These are phyloP conservation scores for Gyrodon lividus DNA, from an alignment of 768 basidiomycete genomes.

Conservation along the genomic window DNA sequence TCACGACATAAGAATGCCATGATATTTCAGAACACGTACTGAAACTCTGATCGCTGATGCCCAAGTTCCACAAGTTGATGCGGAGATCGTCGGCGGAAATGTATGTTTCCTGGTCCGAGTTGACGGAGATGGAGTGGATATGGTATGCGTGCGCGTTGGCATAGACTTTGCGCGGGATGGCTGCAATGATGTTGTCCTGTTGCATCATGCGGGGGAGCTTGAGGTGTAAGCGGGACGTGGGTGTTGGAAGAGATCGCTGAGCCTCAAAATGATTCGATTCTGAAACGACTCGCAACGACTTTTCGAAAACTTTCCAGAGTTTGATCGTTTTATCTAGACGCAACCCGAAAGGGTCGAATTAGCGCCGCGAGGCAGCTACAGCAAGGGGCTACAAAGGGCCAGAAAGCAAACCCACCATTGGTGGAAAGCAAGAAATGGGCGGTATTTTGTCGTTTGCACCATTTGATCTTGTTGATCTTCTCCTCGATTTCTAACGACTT, in stretches of 20 bases:
- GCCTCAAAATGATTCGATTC: conserved; percentile 94
- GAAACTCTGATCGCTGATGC: conserved; percentile 98
- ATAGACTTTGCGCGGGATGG: conserved; percentile 97
- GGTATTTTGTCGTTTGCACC: conserved; percentile 97
- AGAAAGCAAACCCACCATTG: conserved; percentile 64
- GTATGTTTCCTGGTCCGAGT: conserved; percentile 99
- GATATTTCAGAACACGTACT: conserved; percentile 56
- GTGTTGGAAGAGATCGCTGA: conserved; percentile 66
- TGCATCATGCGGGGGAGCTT: conserved; percentile 88
- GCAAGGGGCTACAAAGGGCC: background rate
- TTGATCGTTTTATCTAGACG: conserved; percentile 97
- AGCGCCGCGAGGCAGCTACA: background rate
- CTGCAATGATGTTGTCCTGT: conserved; percentile 98
- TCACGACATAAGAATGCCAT: background rate
- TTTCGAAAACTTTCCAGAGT: conserved; percentile 99
- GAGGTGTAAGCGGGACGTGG: conserved; percentile 56
- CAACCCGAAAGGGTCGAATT: conserved; percentile 1
- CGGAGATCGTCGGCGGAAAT: conserved; percentile 98
- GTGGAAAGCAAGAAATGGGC: conserved; percentile 97
- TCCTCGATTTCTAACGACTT: conserved; percentile 99
- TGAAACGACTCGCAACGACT: conserved; percentile 90
- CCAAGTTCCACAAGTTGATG: conserved; percentile 97
- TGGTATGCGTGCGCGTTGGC: conserved; percentile 99
- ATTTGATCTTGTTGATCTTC: conserved; percentile 99
- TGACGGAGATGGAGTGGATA: conserved; percentile 99